phyloP scores from a whole-genome alignment of 2,329 filamentous ascomycete species.

The Fonsecaea nubica region DNA sequence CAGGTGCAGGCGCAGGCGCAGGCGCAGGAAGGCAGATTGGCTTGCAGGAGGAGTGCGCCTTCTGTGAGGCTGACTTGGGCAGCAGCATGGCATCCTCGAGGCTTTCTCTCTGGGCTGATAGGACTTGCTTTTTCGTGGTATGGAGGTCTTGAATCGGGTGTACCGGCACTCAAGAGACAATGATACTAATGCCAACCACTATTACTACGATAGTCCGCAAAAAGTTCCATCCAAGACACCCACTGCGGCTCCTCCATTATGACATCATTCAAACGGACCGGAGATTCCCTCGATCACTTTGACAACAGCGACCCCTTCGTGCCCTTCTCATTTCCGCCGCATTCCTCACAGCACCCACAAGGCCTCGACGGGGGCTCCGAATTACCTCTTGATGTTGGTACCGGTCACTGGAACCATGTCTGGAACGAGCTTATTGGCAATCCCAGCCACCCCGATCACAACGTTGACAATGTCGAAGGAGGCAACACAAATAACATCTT shows the following conservation, averaged over 20 bases:
- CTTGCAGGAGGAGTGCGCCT: background rate
- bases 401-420: slow-evolving; percentile 17
- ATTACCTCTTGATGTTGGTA: background rate
- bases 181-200: background rate
- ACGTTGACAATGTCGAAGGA: background rate
- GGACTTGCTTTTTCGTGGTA: background rate
- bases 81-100: background rate
- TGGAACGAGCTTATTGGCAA: slow-evolving; percentile 22
- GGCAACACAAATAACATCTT: background rate
- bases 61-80: background rate
- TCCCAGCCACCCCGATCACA: background rate
- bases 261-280: slow-evolving; percentile 11
- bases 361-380: background rate
- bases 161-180: background rate
- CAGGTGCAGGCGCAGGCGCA: background rate
- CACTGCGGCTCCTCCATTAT: background rate
- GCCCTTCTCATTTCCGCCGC: background rate
- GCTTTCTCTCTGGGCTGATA: background rate
- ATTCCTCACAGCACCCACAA: background rate
- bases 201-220: background rate
- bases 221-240: background rate
- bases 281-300: background rate
- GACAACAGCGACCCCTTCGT: background rate
- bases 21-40: background rate
- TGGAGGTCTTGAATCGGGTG: background rate